Evolutionary conservation across 768 basidiomycete genomes (phyloP).

Genomic region (Panellus pusillus): DNA sequence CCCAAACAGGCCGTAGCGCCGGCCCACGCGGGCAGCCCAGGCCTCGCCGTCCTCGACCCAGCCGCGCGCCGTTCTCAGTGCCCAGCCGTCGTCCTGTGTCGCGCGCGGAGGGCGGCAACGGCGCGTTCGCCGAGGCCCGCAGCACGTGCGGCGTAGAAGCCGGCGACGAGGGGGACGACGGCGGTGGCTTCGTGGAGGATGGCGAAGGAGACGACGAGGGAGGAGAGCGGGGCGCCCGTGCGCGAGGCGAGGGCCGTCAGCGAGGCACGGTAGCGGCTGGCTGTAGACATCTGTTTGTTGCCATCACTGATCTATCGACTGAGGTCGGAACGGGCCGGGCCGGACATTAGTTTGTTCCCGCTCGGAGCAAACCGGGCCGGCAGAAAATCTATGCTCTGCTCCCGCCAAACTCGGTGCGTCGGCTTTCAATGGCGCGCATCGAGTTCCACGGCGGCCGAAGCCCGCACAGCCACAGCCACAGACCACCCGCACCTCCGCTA

Average conservation of each 20-base stretch:
- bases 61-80: constrained; percentile 39
- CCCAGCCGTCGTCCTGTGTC: constrained; percentile 35
- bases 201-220: constrained; percentile 75
- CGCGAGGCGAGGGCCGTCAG: constrained; percentile 62
- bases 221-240: constrained; percentile 75
- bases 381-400: constrained; percentile 3
- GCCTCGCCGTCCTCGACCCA: constrained; percentile 82
- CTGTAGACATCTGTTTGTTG: constrained; percentile 27
- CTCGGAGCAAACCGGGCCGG: too few species aligned
- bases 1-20: constrained; percentile 80
- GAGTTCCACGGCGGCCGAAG: background rate
- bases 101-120: constrained; percentile 33
- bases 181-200: constrained; percentile 87
- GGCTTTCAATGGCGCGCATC: background rate
- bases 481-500: background rate
- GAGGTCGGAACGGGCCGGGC: too few species aligned
- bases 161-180: constrained; percentile 66
- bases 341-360: too few species aligned
- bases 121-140: constrained; percentile 70
- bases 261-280: constrained; percentile 50
- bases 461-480: background rate
- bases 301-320: too few species aligned
- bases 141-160: constrained; percentile 69
- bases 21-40: constrained; percentile 70
- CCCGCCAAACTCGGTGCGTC: background rate